Evolutionary conservation across 371 early-diverging fungal species (phyloP), one percentile per base, ranked within the genome.

Genomic region (Vairimorpha necatrix): DNA sequence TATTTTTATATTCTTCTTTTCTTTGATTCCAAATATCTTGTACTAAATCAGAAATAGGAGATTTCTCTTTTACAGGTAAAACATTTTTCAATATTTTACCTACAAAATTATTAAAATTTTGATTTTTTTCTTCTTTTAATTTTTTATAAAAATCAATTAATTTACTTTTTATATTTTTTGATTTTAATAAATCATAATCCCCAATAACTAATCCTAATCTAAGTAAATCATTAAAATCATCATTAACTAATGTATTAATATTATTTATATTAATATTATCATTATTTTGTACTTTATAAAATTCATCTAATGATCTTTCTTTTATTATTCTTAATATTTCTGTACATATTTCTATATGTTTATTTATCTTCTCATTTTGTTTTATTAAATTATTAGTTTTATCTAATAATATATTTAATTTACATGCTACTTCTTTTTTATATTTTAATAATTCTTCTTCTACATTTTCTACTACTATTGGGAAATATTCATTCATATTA

Each of bases 291-390:
- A 94, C 86, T 67, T 92, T 89, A 80, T 94, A 93, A 69, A 96
- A 91, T 0, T 89, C 90, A 83, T 97, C 98, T 65, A 97, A 83
- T 74, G 93, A 92, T 66, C 97, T 88, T 38, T 93, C 90, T 82
- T 93, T 93, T 80, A 99, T 95, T 24, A 86, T 85, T 30, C 92
- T 89, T 39, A 99, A 87, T 74, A 97, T 82, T 38, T 89, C 87
- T 0, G 95, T 93, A 1, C 96, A 95, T 56, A 97, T 91, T 80
- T 92, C 92, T 93, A 96, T 95, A 79, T 97, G 96, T 89, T 93
- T 92, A 83, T 96, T 96, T 67, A 99, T 85, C 0, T 91, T 89
- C 22, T 92, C 89, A 84, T 96, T 96, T 69, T 94, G 88, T 24
- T 92, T 92, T 2, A 95, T 93, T 53, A 99, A 87, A 77, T 94